Evolutionary conservation across 2,329 filamentous ascomycete species (phyloP).

Genomic region (Aaosphaeria arxii): DNA sequence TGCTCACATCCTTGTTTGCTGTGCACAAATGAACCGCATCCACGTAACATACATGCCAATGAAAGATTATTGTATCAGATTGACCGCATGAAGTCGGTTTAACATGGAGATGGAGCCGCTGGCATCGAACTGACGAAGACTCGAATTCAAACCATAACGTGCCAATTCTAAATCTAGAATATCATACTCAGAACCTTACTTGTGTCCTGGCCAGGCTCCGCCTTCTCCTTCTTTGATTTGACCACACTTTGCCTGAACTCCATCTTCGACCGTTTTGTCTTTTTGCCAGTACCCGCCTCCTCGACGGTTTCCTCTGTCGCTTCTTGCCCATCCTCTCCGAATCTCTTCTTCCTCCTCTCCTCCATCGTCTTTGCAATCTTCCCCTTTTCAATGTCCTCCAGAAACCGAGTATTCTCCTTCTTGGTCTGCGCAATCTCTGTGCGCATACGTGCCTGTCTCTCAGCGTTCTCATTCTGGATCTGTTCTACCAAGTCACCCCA

Average conservation of each 20-base stretch:
- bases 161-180: constrained; percentile 10
- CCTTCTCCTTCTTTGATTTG: constrained; percentile 35
- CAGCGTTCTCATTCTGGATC: constrained; percentile 78
- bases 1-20: too few species aligned
- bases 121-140: too few species aligned
- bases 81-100: too few species aligned
- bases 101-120: too few species aligned
- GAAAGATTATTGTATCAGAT: too few species aligned
- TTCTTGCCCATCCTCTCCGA: constrained; percentile 16
- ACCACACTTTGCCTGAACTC: constrained; percentile 67
- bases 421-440: constrained; percentile 74
- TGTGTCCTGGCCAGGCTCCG: constrained; percentile 27
- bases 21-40: too few species aligned
- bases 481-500: constrained; percentile 72
- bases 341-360: constrained; percentile 54
- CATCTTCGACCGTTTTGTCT: constrained; percentile 25
- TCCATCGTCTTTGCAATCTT: constrained; percentile 70
- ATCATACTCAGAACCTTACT: constrained; percentile 36
- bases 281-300: constrained; percentile 28
- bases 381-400: constrained; percentile 73
- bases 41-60: too few species aligned
- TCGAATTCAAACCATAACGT: too few species aligned
- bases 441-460: constrained; percentile 70
- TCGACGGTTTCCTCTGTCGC: constrained; percentile 11
- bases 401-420: constrained; percentile 78